phyloP scores from a whole-genome alignment of 192 early-diverging fungal species.

The Backusella australiensis region DNA sequence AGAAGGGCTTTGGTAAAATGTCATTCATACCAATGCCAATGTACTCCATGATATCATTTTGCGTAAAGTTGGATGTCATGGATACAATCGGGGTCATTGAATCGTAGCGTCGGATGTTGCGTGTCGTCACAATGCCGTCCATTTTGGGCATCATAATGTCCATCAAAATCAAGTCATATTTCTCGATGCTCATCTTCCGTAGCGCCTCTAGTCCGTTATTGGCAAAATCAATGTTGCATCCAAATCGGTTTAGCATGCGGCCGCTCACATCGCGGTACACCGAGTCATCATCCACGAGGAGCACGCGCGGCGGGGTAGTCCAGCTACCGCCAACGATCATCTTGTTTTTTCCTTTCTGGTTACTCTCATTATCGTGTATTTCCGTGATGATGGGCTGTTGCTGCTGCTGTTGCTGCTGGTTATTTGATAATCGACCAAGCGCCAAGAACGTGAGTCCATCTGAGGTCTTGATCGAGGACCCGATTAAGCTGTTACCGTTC shows the following conservation, averaged over 20 bases:
- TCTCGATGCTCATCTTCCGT: slow-evolving; percentile 54
- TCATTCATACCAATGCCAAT: slow-evolving; percentile 75
- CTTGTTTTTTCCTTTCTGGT: neutral
- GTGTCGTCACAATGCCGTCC: slow-evolving; percentile 69
- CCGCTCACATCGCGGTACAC: slow-evolving; percentile 52
- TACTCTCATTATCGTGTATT: neutral
- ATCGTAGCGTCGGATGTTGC: slow-evolving; percentile 69
- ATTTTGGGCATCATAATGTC: slow-evolving; percentile 77
- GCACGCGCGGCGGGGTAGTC: slow-evolving; percentile 39
- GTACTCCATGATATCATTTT: slow-evolving; percentile 64
- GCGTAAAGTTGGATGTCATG: slow-evolving; percentile 74
- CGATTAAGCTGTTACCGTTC: slow-evolving; percentile 17
- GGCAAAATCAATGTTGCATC: slow-evolving; percentile 66
- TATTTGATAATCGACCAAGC: neutral
- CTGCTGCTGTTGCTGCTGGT: neutral
- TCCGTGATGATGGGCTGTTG: neutral
- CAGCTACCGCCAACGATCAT: neutral
- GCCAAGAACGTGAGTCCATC: slow-evolving; percentile 10
- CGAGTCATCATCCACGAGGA: slow-evolving; percentile 72
- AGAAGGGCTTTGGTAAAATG: slow-evolving; percentile 70
- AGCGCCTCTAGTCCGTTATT: slow-evolving; percentile 69
- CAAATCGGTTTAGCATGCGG: slow-evolving; percentile 61
- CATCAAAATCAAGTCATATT: slow-evolving; percentile 81
- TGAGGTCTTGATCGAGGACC: slow-evolving; percentile 9
- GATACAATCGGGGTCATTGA: slow-evolving; percentile 67